Conservation (phyloP, 257 asterid genomes). For the Paraleonurus japonicus region DNA sequence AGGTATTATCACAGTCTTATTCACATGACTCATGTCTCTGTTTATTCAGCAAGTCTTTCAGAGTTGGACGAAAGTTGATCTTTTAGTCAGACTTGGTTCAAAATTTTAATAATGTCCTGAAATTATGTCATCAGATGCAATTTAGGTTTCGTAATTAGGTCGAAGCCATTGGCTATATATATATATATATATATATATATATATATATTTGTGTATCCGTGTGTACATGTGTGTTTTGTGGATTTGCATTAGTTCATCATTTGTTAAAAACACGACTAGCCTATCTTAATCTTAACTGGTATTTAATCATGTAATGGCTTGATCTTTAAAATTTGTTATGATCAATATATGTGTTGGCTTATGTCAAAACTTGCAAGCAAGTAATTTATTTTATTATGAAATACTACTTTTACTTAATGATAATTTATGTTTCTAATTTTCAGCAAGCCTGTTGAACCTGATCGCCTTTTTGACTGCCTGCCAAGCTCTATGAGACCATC, state of each 20-base stretch:
- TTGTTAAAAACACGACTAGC: neutral
- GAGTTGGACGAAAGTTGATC: neutral
- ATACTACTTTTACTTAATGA: neutral
- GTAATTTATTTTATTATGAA: neutral
- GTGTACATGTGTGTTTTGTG: neutral
- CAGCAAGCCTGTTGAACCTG: slow-evolving; percentile 98
- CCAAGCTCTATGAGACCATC: slow-evolving; percentile 81
- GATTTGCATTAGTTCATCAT: neutral
- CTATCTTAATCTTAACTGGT: neutral
- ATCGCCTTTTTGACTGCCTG: slow-evolving; percentile 81
- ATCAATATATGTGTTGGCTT: neutral
- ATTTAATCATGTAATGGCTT: neutral
- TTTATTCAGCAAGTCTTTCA: neutral
- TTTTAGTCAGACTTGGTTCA: neutral
- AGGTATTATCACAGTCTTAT: neutral
- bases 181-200: neutral
- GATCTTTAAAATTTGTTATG: neutral
- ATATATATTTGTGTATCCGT: neutral
- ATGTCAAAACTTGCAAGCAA: neutral
- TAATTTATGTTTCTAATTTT: slow-evolving; percentile 28
- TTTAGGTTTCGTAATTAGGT: neutral
- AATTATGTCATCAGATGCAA: neutral
- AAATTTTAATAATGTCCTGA: neutral
- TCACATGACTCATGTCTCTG: neutral
- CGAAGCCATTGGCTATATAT: neutral